Conservation (phyloP, 225 moss, liverwort and hornwort species). For the Polytrichum commune region DNA sequence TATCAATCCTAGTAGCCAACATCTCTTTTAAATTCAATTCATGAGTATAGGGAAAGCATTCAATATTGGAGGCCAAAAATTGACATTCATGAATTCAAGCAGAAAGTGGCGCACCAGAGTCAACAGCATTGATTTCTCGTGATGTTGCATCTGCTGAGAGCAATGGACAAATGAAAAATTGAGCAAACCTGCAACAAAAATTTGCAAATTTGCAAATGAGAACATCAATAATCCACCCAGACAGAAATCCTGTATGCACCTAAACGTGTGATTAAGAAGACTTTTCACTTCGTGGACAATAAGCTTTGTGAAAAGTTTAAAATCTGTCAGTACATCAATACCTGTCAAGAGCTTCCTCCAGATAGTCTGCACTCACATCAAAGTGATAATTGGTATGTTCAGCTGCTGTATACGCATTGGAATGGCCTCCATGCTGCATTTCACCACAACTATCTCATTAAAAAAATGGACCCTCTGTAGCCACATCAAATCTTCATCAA, state of each 20-base stretch:
- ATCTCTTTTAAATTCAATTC: no score
- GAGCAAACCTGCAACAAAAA: conserved; percentile 74
- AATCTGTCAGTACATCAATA: conserved; percentile 14
- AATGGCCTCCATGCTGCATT: conserved; percentile 96
- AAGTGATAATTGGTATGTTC: conserved; percentile 98
- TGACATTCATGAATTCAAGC: not conserved
- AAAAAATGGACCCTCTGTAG: not conserved
- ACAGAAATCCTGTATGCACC: conserved; percentile 1
- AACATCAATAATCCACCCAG: conserved; percentile 5
- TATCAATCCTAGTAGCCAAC: no score
- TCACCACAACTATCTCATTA: conserved; percentile 2
- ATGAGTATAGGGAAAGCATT: no score
- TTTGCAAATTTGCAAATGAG: conserved; percentile 10
- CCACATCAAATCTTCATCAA: no score
- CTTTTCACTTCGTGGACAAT: no score
- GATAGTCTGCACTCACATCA: conserved; percentile 90
- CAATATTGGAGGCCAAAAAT: no score
- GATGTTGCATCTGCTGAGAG: conserved; percentile 92
- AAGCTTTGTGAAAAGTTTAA: conserved; percentile 5
- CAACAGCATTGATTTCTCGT: conserved; percentile 90
- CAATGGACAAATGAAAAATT: conserved; percentile 94
- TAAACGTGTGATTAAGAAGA: not conserved
- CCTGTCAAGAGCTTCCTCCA: conserved; percentile 93
- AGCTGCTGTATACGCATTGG: conserved; percentile 90
- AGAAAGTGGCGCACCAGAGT: conserved; percentile 55